These are phyloP conservation scores for Leucosporidium scottii DNA, from an alignment of 768 basidiomycete genomes.

Conservation along the genomic window DNA sequence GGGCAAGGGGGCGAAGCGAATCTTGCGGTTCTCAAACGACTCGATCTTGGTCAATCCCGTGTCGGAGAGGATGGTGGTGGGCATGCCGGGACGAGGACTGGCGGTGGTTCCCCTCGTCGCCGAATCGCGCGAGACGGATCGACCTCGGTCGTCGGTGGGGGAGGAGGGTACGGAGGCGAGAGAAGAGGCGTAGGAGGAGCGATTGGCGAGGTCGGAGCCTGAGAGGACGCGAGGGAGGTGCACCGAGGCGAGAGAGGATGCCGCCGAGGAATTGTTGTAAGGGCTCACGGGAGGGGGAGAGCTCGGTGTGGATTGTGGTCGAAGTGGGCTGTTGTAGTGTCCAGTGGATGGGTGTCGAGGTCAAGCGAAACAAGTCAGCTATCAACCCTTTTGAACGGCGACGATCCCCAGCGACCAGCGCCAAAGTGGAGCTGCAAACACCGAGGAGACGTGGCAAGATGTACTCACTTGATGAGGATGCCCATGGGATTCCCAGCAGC, in stretches of 20 bases:
- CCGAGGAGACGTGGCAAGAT: not conserved
- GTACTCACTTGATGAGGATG: constrained; percentile 27
- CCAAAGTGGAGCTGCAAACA: no score
- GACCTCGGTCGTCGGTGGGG: not conserved
- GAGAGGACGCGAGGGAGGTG: not conserved
- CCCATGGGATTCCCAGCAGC: not conserved
- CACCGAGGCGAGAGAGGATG: not conserved
- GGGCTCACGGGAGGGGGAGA: not conserved
- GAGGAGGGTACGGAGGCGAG: not conserved
- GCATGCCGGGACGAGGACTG: no score
- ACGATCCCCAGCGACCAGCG: no score
- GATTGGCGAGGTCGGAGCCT: not conserved
- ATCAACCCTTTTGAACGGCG: no score
- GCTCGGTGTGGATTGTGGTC: not conserved
- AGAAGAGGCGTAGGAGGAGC: not conserved
- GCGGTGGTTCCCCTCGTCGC: no score
- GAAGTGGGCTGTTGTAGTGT: no score
- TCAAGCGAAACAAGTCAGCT: not conserved
- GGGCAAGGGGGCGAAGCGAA: constrained; percentile 30
- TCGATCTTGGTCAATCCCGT: no score
- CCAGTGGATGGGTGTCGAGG: no score
- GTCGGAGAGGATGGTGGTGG: no score
- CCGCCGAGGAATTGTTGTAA: not conserved
- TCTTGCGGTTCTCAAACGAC: not conserved
- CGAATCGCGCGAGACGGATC: not conserved